A percentile compares a stretch with the other conserved stretches of the same genome.
Conservation (phyloP, 345 rosid genomes). For the Aurinia saxatilis region DNA sequence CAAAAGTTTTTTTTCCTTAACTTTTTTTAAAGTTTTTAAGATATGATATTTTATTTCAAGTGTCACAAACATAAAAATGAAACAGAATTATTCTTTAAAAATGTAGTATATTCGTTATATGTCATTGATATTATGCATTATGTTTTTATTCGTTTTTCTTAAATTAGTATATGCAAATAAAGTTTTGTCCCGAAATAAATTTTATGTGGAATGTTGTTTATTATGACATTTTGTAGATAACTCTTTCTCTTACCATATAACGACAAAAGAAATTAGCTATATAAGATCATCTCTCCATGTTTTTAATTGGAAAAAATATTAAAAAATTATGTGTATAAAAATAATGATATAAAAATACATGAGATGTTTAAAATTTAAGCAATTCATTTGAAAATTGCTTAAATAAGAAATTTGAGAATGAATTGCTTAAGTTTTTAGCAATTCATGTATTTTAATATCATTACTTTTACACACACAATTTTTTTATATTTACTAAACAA, state of each 20-base stretch:
- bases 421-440: too few relatives aligned
- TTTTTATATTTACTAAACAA: too few relatives aligned
- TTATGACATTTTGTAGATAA: slow-evolving; percentile 4
- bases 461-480: too few relatives aligned
- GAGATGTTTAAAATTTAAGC: too few relatives aligned
- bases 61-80: slow-evolving; percentile 21
- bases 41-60: slow-evolving; percentile 14
- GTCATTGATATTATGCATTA: background rate
- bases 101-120: slow-evolving; percentile 9
- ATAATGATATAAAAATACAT: too few relatives aligned
- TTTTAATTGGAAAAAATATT: too few relatives aligned
- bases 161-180: background rate
- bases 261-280: slow-evolving; percentile 2
- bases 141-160: slow-evolving; percentile 5
- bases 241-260: background rate
- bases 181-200: too few relatives aligned
- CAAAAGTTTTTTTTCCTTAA: background rate
- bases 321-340: too few relatives aligned
- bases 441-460: too few relatives aligned
- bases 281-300: too few relatives aligned
- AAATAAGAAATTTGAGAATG: too few relatives aligned
- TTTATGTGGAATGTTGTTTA: background rate
- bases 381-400: too few relatives aligned
- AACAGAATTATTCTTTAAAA: background rate
- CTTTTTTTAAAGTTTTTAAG: background rate